A percentile compares a stretch with the other conserved stretches of the same genome.
These are phyloP conservation scores for Cyclotella sp. DNA, from an alignment of 108 stramenopile species.

Conservation along the genomic window DNA sequence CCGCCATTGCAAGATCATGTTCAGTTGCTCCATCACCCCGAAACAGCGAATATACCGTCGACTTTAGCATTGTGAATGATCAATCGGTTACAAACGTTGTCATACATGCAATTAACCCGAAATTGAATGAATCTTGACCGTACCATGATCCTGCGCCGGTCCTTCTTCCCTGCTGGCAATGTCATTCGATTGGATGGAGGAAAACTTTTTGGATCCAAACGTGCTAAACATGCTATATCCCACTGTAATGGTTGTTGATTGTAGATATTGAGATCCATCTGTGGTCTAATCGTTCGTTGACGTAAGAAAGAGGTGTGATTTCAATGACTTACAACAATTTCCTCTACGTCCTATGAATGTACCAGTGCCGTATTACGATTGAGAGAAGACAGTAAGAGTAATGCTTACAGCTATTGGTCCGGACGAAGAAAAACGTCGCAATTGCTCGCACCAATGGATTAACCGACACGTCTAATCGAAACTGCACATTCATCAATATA, in stretches of 20 bases:
- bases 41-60: slow-evolving; percentile 65
- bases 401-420: background rate
- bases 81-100: background rate
- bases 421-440: background rate
- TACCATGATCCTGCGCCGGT: slow-evolving; percentile 75
- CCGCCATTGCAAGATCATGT: slow-evolving; percentile 60
- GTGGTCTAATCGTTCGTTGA: background rate
- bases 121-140: background rate
- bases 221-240: slow-evolving; percentile 73
- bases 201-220: slow-evolving; percentile 43
- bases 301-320: background rate
- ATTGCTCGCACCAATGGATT: slow-evolving; percentile 41
- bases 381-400: background rate
- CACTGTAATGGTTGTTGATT: slow-evolving; percentile 26
- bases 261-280: background rate
- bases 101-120: no score
- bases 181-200: slow-evolving; percentile 52
- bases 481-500: slow-evolving; percentile 18
- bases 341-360: slow-evolving; percentile 68
- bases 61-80: slow-evolving; percentile 12
- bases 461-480: slow-evolving; percentile 56
- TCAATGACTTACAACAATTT: slow-evolving; percentile 57
- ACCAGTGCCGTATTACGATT: background rate
- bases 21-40: slow-evolving; percentile 71
- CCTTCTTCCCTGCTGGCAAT: slow-evolving; percentile 62